Conservation (phyloP, 2,329 filamentous ascomycete species). For the Magnaporthales sp. region DNA sequence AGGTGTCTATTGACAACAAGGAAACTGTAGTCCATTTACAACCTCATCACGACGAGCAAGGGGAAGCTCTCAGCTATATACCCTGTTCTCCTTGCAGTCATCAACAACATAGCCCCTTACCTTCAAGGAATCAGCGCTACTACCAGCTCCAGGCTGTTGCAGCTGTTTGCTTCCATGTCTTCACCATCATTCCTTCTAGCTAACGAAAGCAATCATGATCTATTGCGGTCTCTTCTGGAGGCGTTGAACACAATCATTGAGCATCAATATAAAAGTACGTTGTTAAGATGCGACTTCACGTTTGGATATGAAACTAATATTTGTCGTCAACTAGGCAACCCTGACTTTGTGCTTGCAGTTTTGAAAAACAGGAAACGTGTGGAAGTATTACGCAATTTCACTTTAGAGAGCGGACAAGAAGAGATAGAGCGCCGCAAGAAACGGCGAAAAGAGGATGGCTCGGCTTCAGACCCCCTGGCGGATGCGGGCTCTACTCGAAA, state of each 20-base stretch:
- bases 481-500: conserved; percentile 44
- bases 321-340: conserved; percentile 52
- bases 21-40: conserved; percentile 67
- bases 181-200: conserved; percentile 85
- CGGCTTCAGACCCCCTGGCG: conserved; percentile 35
- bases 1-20: background rate
- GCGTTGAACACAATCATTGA: conserved; percentile 86
- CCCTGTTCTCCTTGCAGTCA: conserved; percentile 80
- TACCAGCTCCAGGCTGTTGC: conserved; percentile 73
- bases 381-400: conserved; percentile 78
- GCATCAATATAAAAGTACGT: conserved; percentile 70
- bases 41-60: conserved; percentile 82
- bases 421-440: conserved; percentile 78
- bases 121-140: conserved; percentile 66
- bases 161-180: conserved; percentile 87
- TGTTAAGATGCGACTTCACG: too few species aligned
- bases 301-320: conserved; percentile 6
- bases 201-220: conserved; percentile 80
- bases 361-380: conserved; percentile 75
- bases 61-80: conserved; percentile 87
- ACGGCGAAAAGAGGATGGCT: conserved; percentile 54
- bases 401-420: conserved; percentile 82
- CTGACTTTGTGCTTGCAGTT: conserved; percentile 71
- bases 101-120: conserved; percentile 88
- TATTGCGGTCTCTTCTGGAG: conserved; percentile 76